Base-by-base conservation (phyloP, 2,329 filamentous ascomycete species). In the Penicillium sp. region DNA sequence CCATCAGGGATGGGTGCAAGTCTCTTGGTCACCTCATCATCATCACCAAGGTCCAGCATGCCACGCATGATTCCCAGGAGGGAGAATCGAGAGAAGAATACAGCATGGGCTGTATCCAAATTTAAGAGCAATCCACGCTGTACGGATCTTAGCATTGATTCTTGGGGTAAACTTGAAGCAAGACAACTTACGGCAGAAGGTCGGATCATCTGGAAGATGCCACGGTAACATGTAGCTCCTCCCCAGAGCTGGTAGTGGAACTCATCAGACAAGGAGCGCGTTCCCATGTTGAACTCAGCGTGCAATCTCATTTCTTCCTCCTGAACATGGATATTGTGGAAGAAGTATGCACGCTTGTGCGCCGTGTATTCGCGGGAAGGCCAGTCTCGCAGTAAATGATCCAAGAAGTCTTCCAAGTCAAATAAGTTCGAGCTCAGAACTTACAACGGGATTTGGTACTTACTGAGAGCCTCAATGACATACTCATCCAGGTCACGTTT, bases 71-170 rank as follows among this genome's bases (percentile, higher is more conserved):
- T 56, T 11, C 59, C 58, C 16, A 65, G 51, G 10, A 71, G 51
- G 7, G 58, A 56, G n/a, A 51, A 64, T 8, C 62, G 63, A 21
- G 72, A 75, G 84, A 87, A 97, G 69, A 98, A 98, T 9, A 86
- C 86, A 0, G 87, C 86, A 59, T 97, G 95, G 41, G 90, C 84
- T 19, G 95, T 85, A 57, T 98, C 91, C 8, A 94, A 81, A 54
- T 96, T 97, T 60, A 98, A 71, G 0, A 86, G 80, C 4, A 97
- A 74, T 7, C 79, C 80, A 17, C 79, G 75, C 58, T 76, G 58
- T n/a, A 45, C 11, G 23, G 11, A 62, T 61, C 62, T 63, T 45
- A 60, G 47, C 36, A 23, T 36, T 10, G 20, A 14, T 8, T 16
- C 19, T 3, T 7, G 6, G 25, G 11, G 5, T 4, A 7, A 13